Evolutionary conservation across 2,329 filamentous ascomycete genomes (phyloP).

Genomic region (Helicocarpus griseus): DNA sequence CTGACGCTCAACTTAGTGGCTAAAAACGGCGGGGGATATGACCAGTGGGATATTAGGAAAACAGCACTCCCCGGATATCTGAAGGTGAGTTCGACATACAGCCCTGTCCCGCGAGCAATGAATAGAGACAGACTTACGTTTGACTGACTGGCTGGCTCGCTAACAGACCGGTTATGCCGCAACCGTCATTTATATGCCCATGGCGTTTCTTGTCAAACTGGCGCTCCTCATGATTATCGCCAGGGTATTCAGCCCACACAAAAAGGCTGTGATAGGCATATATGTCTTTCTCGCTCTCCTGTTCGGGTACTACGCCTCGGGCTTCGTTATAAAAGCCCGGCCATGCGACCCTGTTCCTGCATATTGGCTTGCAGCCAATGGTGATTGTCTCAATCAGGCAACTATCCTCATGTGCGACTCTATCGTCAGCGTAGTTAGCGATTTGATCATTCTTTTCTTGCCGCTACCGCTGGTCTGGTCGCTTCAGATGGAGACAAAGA

Average conservation of each 20-base stretch:
- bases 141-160: constrained; percentile 17
- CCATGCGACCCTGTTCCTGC: constrained; percentile 34
- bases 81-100: constrained; percentile 21
- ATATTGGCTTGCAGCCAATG: constrained; percentile 26
- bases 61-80: constrained; percentile 23
- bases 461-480: constrained; percentile 39
- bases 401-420: constrained; percentile 44
- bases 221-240: constrained; percentile 36
- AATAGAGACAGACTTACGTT: background rate
- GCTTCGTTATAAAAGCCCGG: constrained; percentile 33
- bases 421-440: constrained; percentile 49
- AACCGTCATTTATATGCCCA: constrained; percentile 30
- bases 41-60: constrained; percentile 24
- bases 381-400: constrained; percentile 18
- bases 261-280: constrained; percentile 30
- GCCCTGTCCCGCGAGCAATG: too few relatives aligned
- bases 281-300: constrained; percentile 30
- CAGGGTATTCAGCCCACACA: constrained; percentile 34
- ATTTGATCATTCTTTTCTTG: constrained; percentile 44
- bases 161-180: background rate
- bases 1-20: constrained; percentile 14
- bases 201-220: constrained; percentile 33
- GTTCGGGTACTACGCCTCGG: constrained; percentile 32
- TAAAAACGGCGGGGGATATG: constrained; percentile 27
- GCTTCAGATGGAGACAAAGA: constrained; percentile 36